A percentile compares a stretch with the other conserved stretches of the same genome.
These are phyloP conservation scores for Adansonia madagascariensis DNA, from an alignment of 441 rosid species.

Conservation along the genomic window DNA sequence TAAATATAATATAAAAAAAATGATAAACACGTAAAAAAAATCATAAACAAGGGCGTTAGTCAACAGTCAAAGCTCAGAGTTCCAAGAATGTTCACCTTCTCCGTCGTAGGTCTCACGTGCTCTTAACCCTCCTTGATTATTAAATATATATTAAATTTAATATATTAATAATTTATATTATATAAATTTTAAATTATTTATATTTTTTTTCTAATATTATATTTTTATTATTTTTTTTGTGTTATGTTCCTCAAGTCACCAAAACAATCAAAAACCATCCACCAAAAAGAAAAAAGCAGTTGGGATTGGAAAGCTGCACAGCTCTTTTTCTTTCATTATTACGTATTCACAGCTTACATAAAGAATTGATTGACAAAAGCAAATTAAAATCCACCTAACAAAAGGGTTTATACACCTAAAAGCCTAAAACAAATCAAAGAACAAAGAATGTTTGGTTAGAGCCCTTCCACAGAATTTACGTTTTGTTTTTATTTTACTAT, in stretches of 20 bases:
- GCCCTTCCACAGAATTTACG: neutral
- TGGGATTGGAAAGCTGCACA: neutral
- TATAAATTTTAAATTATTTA: too few species aligned
- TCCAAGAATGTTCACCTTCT: neutral
- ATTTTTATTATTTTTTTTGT: too few species aligned
- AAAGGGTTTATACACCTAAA: neutral
- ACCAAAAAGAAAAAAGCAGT: neutral
- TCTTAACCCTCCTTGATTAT: neutral
- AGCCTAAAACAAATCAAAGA: conserved; percentile 7
- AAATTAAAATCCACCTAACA: neutral
- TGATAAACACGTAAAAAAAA: too few species aligned
- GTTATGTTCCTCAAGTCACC: too few species aligned
- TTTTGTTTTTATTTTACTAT: neutral
- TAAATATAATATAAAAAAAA: too few species aligned
- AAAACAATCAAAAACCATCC: neutral
- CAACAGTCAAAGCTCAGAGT: conserved; percentile 6
- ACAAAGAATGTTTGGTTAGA: conserved; percentile 9
- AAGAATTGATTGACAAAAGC: neutral
- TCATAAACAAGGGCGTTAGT: neutral
- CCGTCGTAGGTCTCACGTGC: conserved; percentile 1
- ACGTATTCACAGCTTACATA: neutral
- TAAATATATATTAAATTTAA: too few species aligned
- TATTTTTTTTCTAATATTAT: too few species aligned
- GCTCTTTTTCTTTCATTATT: too few species aligned
- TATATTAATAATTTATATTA: too few species aligned